Percentiles rank a stretch among this genome's conserved stretches.
Conservation (phyloP, 768 basidiomycete species). For the Tricholoma matsutake region DNA sequence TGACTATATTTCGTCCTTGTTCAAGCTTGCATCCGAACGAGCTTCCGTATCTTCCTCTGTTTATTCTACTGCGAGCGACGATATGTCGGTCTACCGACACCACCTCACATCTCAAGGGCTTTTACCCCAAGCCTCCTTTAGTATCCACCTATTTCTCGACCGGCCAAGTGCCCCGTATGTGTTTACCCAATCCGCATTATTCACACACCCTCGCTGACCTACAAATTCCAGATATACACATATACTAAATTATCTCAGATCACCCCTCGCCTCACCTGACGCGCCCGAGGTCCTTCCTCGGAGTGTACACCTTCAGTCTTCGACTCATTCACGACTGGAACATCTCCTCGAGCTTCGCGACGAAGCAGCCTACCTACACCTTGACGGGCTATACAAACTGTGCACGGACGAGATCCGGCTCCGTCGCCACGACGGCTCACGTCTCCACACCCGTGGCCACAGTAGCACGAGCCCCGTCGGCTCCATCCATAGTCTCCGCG, state of each 20-base stretch:
- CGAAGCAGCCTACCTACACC: conserved; percentile 73
- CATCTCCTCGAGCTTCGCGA: conserved; percentile 72
- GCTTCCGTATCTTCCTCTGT: conserved; percentile 52
- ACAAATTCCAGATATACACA: conserved; percentile 55
- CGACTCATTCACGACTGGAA: conserved; percentile 52
- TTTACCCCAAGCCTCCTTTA: conserved; percentile 41
- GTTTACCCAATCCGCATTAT: neutral
- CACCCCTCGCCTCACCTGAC: conserved; percentile 43
- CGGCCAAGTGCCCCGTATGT: conserved; percentile 78
- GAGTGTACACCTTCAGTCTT: conserved; percentile 47
- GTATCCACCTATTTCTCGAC: conserved; percentile 75
- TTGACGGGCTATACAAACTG: conserved; percentile 59
- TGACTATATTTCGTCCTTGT: conserved; percentile 47
- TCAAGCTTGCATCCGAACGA: conserved; percentile 28
- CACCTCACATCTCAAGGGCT: conserved; percentile 63
- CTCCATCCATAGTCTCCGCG: conserved; percentile 45
- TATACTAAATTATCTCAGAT: conserved; percentile 70
- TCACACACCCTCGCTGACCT: conserved; percentile 6
- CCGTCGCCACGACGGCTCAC: conserved; percentile 44
- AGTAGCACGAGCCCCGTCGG: conserved; percentile 32
- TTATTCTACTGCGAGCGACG: conserved; percentile 51
- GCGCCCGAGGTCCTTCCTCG: conserved; percentile 57
- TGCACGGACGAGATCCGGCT: conserved; percentile 66
- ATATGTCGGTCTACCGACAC: conserved; percentile 54
- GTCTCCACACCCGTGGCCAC: conserved; percentile 41